phyloP scores from a whole-genome alignment of 176 grass and related monocot genomes.

The Olyra latifolia region DNA sequence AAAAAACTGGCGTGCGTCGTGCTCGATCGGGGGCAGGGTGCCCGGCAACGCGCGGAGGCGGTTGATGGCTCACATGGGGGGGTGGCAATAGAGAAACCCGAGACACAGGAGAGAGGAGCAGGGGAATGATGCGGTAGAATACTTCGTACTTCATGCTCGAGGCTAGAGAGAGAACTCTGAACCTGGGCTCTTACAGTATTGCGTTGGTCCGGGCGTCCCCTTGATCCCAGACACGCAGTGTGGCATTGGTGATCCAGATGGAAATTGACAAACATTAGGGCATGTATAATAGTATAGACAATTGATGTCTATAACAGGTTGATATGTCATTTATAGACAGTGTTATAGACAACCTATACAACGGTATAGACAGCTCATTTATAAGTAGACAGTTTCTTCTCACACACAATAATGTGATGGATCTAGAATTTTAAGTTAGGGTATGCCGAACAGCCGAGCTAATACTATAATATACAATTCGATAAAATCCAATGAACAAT shows the following conservation, averaged over 20 bases:
- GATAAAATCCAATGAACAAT: too few relatives aligned
- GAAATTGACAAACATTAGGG: background rate
- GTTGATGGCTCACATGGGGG: constrained; percentile 39
- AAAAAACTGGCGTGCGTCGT: constrained; percentile 35
- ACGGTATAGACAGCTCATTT: too few relatives aligned
- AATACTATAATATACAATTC: too few relatives aligned
- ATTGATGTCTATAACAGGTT: too few relatives aligned
- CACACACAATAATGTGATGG: too few relatives aligned
- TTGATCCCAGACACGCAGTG: constrained; percentile 61
- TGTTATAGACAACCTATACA: too few relatives aligned
- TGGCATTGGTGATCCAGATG: constrained; percentile 58
- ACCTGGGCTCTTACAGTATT: background rate
- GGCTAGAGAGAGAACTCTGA: background rate
- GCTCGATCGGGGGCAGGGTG: constrained; percentile 34
- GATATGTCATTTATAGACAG: too few relatives aligned
- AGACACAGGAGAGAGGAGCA: background rate
- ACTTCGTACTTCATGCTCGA: background rate
- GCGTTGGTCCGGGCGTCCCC: constrained; percentile 47
- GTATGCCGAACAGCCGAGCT: too few relatives aligned
- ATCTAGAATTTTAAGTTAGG: too few relatives aligned
- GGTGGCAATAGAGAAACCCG: constrained; percentile 43
- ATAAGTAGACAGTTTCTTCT: too few relatives aligned
- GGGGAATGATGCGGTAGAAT: background rate
- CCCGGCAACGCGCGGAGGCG: constrained; percentile 37
- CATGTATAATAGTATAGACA: too few relatives aligned